phyloP scores from a whole-genome alignment of 2,329 filamentous ascomycete species.

The Alternaria consortialis region DNA sequence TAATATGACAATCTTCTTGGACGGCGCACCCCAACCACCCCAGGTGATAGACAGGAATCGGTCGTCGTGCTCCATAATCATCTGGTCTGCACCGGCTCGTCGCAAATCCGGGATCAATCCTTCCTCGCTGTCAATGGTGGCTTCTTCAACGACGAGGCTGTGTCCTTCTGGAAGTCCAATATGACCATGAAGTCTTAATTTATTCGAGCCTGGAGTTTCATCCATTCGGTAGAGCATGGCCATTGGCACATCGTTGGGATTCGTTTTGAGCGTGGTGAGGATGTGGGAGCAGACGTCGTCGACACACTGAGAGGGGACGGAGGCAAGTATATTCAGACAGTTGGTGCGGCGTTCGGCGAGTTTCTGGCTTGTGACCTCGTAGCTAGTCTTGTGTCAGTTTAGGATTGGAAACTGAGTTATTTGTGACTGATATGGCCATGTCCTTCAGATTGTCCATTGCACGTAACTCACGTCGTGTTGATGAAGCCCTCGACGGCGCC shows the following conservation, averaged over 20 bases:
- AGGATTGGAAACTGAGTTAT: neutral
- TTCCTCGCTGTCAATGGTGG: constrained; percentile 31
- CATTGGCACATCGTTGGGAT: constrained; percentile 41
- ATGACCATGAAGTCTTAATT: constrained; percentile 36
- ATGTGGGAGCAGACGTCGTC: constrained; percentile 38
- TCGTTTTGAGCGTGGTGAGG: constrained; percentile 39
- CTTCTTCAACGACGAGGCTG: constrained; percentile 33
- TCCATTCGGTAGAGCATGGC: constrained; percentile 43
- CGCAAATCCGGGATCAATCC: constrained; percentile 43
- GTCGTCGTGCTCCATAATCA: constrained; percentile 40
- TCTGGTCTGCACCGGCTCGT: constrained; percentile 31
- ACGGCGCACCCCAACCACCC: constrained; percentile 39
- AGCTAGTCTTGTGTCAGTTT: constrained; percentile 20
- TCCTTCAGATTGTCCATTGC: neutral
- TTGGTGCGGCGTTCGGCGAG: constrained; percentile 44
- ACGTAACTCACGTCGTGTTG: constrained; percentile 16
- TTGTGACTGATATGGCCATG: neutral
- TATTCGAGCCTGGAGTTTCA: constrained; percentile 14
- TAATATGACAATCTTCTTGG: constrained; percentile 37
- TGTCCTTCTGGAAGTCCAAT: constrained; percentile 42
- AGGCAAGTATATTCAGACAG: constrained; percentile 44
- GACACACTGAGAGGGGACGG: constrained; percentile 32
- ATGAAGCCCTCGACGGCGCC: constrained; percentile 32
- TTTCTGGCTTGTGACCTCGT: constrained; percentile 45
- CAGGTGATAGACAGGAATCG: constrained; percentile 42